Base-by-base conservation (phyloP, 805 yeast species). In the Monosporozyma yasuniensis region DNA sequence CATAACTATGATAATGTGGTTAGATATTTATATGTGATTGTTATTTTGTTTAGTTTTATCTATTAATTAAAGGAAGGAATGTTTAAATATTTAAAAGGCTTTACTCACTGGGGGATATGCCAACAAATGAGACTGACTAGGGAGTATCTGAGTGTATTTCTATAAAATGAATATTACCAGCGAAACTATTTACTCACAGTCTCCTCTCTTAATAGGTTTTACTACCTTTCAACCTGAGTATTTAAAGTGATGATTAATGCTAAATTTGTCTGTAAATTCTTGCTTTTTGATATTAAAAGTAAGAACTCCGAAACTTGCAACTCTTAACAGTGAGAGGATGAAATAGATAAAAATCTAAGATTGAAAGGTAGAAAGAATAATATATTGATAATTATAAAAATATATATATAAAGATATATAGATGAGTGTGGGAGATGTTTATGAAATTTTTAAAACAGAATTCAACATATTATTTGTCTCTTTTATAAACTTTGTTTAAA, bases 401-500 rank as follows among this genome's bases (percentile, higher is more conserved):
- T 35, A 9, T 18, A 16, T 35, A 18, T 30, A 10, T 6, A 30
- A 6, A 30, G 4, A 30, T 4, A 14, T 32, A 12, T 32, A 32
- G 11, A 12, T 32, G n/a, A 7, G 35, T 7, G n/a, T 2, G 35
- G 2, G 16, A 32, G 16, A 32, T 14, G n/a, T 12, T 12, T 28
- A 28, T 28, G 9, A 11, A 22, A 22, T 22, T 9, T 12, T 16
- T 18, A 21, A 35, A 9, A 25, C 27, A 44, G 12, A 35, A 18
- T 32, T 28, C 14, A 23, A 28, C 32, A 12, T n/a, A 11, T 58
- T 79, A 91, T 74, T 91, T 93, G 55, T 83, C 78, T 69, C 99
- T 86, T 75, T 89, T 90, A 81, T 93, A 93, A 61, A 93, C 86
- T 73, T 93, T 93, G 67, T 80, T 76, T 62, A 93, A 79, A 75